Base-by-base conservation (phyloP, 192 early-diverging fungal species). In the Linnemannia schmuckeri region DNA sequence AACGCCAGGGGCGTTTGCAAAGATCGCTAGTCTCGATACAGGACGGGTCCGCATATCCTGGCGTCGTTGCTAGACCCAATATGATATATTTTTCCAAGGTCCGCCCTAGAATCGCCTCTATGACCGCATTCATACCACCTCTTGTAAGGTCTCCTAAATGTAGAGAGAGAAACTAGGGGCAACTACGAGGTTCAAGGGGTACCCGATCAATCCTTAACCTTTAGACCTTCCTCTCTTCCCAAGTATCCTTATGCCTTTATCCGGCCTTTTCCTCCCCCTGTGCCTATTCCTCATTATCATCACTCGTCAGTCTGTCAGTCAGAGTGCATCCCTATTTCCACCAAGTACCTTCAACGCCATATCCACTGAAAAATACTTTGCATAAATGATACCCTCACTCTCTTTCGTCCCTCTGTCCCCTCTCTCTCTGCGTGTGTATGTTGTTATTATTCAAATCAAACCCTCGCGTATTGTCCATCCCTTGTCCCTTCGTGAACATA, bases 1-100 rank as follows among this genome's bases (percentile, higher is more conserved):
- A 41, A 77, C 80, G 0, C 79, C 89, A 44, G 78, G 66, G 10
- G 89, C 89, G 57, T 89, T 89, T 47, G 68, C 75, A 40, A 71
- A 81, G 73, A 84, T 89, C 57, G 89, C 85, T 63, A 13, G 82
- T 74, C 15, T 82, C 41, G 85, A 77, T 72, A 52, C 74, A 41
- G 89, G 89, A 30, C 82, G 85, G 24, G 80, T 89, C 13, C 42
- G 7, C 17, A 82, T 89, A 37, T 77, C 82, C 33, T 89, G 89
- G 89, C 52, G 70, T 63, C 54, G 81, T 0, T 89, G 88, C 38
- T 66, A 30, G 27, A 66, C n/a, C 12, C 27, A 24, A 27, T 33
- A 30, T 13, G 12, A 15, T 33, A 37, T 66, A 30, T 30, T 66
- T 66, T 33, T 15, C 12, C 30, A 66, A 33, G 9, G 12, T 12